Conservation (phyloP, 2,329 filamentous ascomycete genomes). For the Neonectria ditissima region DNA sequence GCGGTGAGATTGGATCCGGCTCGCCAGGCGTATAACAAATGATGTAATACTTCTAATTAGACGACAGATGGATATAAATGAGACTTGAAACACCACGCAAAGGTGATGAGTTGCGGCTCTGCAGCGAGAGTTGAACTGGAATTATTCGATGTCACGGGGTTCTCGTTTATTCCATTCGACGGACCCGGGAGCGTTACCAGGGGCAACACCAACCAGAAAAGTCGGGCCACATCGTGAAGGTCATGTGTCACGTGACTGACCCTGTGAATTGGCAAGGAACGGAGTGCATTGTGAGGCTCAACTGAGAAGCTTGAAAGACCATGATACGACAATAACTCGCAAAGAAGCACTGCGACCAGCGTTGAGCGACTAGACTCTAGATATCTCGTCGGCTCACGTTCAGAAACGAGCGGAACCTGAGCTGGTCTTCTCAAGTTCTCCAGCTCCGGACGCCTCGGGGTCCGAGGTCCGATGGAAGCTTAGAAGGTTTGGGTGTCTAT, state of each 20-base stretch:
- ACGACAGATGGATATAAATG: background rate
- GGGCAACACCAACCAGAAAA: conserved; percentile 15
- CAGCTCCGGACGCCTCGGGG: background rate
- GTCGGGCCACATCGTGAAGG: background rate
- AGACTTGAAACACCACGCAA: background rate
- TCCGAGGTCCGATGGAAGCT: background rate
- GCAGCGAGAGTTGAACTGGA: background rate
- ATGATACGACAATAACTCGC: background rate
- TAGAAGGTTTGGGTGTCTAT: background rate
- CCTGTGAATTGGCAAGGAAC: background rate
- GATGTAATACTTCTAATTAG: conserved; percentile 7
- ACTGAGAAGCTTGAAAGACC: background rate
- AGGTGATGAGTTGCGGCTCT: background rate
- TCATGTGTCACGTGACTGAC: conserved; percentile 5
- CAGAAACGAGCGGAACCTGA: background rate
- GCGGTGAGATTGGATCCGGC: background rate
- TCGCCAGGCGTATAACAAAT: conserved; percentile 6
- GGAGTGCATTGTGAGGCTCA: background rate
- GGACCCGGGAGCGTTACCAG: conserved; percentile 10
- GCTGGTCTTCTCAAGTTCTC: background rate
- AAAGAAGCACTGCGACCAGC: background rate
- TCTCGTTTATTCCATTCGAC: background rate
- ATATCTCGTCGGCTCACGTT: too few species aligned
- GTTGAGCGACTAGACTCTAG: too few species aligned
- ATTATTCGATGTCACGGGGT: background rate